Conservation (phyloP, 345 rosid species). For the Toxicodendron radicans region DNA sequence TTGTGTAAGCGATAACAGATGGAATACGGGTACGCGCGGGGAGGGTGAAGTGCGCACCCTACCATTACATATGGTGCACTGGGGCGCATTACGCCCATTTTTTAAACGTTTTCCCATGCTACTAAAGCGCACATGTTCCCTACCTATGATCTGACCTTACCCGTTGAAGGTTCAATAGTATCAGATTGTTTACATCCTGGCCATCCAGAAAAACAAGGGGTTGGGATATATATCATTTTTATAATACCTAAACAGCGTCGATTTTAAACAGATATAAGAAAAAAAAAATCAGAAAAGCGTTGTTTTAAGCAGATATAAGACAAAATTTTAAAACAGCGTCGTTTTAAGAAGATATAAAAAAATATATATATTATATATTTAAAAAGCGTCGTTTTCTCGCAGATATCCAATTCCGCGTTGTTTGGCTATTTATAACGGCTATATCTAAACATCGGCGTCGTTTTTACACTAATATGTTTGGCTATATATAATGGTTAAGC, state of each 20-base stretch:
- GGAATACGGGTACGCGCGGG: constrained; percentile 14
- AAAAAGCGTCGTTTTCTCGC: constrained; percentile 8
- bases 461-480: neutral
- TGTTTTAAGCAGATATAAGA: no score
- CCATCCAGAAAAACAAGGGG: neutral
- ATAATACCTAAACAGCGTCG: no score
- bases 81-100: neutral
- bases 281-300: no score
- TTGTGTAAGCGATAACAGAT: neutral
- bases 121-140: neutral
- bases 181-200: neutral
- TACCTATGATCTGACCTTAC: neutral
- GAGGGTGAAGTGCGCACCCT: constrained; percentile 3
- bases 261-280: no score
- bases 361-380: neutral
- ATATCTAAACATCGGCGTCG: constrained; percentile 3
- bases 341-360: no score
- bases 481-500: neutral
- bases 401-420: neutral
- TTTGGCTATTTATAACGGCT: neutral
- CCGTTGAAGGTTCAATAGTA: neutral
- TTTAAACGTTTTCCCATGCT: neutral
- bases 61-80: neutral
- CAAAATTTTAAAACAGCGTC: no score
- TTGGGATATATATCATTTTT: neutral